Conservation (phyloP, 805 yeast genomes). For the Metschnikowia shivogae region DNA sequence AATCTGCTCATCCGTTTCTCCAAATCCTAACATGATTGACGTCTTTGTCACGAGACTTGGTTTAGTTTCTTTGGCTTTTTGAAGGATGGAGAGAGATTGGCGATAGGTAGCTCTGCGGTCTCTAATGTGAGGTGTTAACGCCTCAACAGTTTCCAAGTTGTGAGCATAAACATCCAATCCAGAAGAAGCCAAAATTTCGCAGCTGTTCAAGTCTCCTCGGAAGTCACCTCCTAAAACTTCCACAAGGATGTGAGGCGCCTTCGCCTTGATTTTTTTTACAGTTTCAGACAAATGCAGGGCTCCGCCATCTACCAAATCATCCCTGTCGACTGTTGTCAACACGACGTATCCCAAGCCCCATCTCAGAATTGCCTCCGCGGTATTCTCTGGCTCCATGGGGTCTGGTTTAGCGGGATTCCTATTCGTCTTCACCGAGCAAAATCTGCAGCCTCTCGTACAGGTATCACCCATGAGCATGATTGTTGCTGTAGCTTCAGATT, state of each 20-base stretch:
- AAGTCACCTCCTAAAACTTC: slow-evolving; percentile 96
- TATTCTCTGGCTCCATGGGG: slow-evolving; percentile 95
- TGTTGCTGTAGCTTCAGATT: slow-evolving; percentile 93
- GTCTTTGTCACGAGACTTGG: slow-evolving; percentile 85
- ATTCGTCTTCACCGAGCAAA: slow-evolving; percentile 93
- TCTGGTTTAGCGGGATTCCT: slow-evolving; percentile 85
- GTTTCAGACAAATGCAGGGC: slow-evolving; percentile 87
- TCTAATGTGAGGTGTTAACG: slow-evolving; percentile 86
- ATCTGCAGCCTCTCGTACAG: slow-evolving; percentile 98
- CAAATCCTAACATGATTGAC: slow-evolving; percentile 93
- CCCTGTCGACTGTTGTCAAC: slow-evolving; percentile 95
- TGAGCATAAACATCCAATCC: slow-evolving; percentile 97
- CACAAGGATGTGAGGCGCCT: slow-evolving; percentile 86
- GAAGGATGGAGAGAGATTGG: slow-evolving; percentile 75
- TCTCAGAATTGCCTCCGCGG: slow-evolving; percentile 93
- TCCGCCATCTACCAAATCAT: slow-evolving; percentile 91
- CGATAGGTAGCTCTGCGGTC: slow-evolving; percentile 95
- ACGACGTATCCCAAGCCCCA: slow-evolving; percentile 99
- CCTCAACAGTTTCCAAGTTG: slow-evolving; percentile 95
- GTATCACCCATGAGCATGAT: slow-evolving; percentile 98
- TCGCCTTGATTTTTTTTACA: slow-evolving; percentile 73
- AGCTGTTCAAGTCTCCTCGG: slow-evolving; percentile 83
- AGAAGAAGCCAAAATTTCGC: slow-evolving; percentile 70
- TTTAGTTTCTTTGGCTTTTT: slow-evolving; percentile 73
- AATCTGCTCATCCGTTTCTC: slow-evolving; percentile 91